Conservation (phyloP, 2,329 filamentous ascomycete genomes). For the Ascochyta lentis region DNA sequence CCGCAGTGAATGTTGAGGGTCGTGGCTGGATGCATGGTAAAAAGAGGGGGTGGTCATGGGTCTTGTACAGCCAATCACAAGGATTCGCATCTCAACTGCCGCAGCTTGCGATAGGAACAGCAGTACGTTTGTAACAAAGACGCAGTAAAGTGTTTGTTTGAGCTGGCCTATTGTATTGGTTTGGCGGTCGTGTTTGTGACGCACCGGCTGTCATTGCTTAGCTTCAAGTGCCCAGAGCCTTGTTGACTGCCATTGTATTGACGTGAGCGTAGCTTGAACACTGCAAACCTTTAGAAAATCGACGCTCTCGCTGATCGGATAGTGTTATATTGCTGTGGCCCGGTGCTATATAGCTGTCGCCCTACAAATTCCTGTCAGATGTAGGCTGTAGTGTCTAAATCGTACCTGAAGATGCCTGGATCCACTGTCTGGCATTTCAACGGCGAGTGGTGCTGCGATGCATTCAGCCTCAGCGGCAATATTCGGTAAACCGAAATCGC, state of each 20-base stretch:
- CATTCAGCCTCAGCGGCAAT: conserved; percentile 3
- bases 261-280: background rate
- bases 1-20: background rate
- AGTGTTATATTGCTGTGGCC: background rate
- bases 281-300: background rate
- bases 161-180: background rate
- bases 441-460: background rate
- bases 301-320: too few relatives aligned
- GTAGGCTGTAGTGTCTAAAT: background rate
- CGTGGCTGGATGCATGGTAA: conserved; percentile 12
- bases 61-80: conserved; percentile 3
- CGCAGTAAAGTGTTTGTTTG: background rate
- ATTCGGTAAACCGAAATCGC: background rate
- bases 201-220: background rate
- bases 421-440: background rate
- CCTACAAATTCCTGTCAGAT: background rate
- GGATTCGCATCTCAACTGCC: background rate
- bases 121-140: background rate
- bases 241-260: background rate
- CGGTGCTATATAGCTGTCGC: background rate
- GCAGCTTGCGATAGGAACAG: background rate
- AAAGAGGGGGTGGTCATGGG: conserved; percentile 15
- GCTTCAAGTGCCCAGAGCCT: background rate
- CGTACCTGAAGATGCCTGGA: background rate
- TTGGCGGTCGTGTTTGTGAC: background rate